Base-by-base conservation (phyloP, 352 stramenopile species). In the Thalassiosira ordinaria region DNA sequence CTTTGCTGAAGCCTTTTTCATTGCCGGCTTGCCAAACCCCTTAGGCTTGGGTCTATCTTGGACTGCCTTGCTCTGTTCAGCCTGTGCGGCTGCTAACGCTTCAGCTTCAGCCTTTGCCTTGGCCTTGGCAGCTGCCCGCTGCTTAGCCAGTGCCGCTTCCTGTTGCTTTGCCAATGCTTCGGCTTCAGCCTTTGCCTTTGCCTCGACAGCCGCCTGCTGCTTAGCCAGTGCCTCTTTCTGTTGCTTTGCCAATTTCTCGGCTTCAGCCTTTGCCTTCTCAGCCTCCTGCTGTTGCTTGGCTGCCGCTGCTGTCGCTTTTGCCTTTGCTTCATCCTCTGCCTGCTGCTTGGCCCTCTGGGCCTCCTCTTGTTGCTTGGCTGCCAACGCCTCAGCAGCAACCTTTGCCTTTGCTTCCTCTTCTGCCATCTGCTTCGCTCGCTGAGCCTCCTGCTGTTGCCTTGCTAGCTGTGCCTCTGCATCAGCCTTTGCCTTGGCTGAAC, bases 21-120 rank as follows among this genome's bases (percentile, higher is more conserved):
- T 74, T 35, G 72, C 62, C 8, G 55, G 37, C 47, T 69, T 73
- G 29, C 72, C 72, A 26, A 80, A 80, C 56, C 72, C 72, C 62
- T 80, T 33, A 5, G 22, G 44, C 35, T 70, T 57, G 26, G 55
- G 35, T 46, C 39, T 22, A n/a, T n/a, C n/a, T 39, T 47, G 63
- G n/a, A 9, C 29, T 11, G 60, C 52, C 13, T 33, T 33, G 37
- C 49, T 44, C 46, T 49, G 44, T 2, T 60, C 61, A 4, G 41
- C n/a, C 35, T 4, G 20, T 44, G 20, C 9, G 22, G 66, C 66
- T 37, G 2, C 31, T 20, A 11, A n/a, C 13, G 18, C 33, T 41
- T 66, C 63, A 33, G 44, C 35, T 51, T 33, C 52, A 11, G 20
- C 52, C 52, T 60, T 29, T 18, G 52, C 20, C 52, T 60, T 33